Evolutionary conservation across 164 flowering plant species (phyloP), one percentile per base, ranked within the genome.

Genomic region (Chloranthus sessilifolius): DNA sequence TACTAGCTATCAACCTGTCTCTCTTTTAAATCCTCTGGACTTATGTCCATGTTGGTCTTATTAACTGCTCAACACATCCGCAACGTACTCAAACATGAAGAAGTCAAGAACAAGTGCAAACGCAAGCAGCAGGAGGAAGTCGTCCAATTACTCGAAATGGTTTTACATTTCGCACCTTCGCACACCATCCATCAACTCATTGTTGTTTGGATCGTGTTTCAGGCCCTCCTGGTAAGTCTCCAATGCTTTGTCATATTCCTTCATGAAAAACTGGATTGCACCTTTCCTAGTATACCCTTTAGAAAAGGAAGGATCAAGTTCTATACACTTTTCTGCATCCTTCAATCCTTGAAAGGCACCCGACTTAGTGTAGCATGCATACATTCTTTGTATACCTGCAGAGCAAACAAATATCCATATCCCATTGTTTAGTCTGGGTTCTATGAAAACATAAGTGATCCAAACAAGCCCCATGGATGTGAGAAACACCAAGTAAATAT

Each of bases 281-380:
- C 95, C 96, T 63, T 94, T 94, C 47, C 99, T 70, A 3, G 80
- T 89, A 43, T 89, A 94, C 17, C 99, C 99, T 63, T 87, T 94
- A 1, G 89, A 21, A 57, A 94, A 94, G 22, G 92, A 76, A 47
- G 99, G 97, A 64, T 94, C 97, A 22, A 94, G 86, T 57, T 94
- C 99, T 61, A 94, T 82, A 69, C 99, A 94, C 65, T 87, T 94
- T 65, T 94, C 99, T 2, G 99, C 95, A 71, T 94, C 99, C 58
- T 86, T 94, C 51, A 89, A 49, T 17, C 86, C 97, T 67, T 94
- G 97, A 72, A 89, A 28, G 1, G 99, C 99, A 25, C 82, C 90
- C 52, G 87, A 65, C 56, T 94, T 89, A 10, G 99, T 94, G 71
- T 94, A 89, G 63, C 90, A 82, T 20, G 96, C 99, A n/a, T 47